Base-by-base conservation (phyloP, 2,329 filamentous ascomycete species). In the Cercospora sp. region DNA sequence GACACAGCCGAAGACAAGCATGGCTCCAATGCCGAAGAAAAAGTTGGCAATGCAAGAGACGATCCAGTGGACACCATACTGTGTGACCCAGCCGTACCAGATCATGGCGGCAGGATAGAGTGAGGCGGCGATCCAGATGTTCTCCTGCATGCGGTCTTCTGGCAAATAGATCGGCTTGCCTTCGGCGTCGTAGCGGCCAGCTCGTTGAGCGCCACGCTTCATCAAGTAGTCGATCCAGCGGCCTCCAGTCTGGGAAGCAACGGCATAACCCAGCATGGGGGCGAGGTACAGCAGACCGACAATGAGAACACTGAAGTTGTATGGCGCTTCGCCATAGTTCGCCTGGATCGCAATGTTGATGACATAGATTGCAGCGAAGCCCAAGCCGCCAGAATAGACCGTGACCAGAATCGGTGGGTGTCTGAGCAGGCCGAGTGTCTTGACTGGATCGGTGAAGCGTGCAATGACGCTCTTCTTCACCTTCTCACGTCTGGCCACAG, bases 101-200 rank as follows among this genome's bases (percentile, higher is more conserved):
- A 95, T 82, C 68, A 95, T 78, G 0, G 88, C 89, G 0, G 83
- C 83, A 0, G 92, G 92, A 72, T 91, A 94, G 59, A 93, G 73
- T 3, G 87, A 81, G 0, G 89, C 89, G 1, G 89, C 90, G 0
- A 94, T 78, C 90, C 89, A 94, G 3, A 90, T 90, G 76, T 95
- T 95, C 76, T 94, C 90, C 48, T 89, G 84, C 87, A 95, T 91
- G 16, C 92, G 86, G 77, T 95, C 92, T 79, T 95, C 92, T 0
- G 92, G 92, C 2, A 87, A 82, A 74, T 87, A 90, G 8, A 91
- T 81, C n/a, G 92, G 81, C 67, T 85, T 86, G 20, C 91, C 91
- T 33, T 86, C 79, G 36, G 84, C 89, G 92, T 42, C 36, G 16
- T n/a, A 42, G 36, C 36, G 36, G 36, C 16, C 36, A 6, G 36